These are phyloP conservation scores for Leccinum colubrinum DNA, from an alignment of 1,284 basidiomycete genomes.

Conservation along the genomic window DNA sequence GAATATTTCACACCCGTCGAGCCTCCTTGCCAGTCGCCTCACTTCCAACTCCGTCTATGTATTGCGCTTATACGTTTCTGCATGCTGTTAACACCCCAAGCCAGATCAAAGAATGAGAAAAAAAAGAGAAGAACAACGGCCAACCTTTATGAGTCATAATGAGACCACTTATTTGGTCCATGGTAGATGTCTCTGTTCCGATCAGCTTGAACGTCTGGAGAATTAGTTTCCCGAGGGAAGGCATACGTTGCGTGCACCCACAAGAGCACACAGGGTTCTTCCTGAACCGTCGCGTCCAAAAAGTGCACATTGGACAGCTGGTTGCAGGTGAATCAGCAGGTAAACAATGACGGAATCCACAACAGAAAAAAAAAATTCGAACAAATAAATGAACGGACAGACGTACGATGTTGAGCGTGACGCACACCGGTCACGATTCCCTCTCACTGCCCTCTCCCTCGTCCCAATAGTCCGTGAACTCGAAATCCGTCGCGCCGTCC, in stretches of 20 bases:
- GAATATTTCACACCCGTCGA: conserved; percentile 34
- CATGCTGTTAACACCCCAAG: conserved; percentile 43
- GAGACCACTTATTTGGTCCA: conserved; percentile 45
- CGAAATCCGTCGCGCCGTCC: conserved; percentile 62
- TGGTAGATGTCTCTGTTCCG: conserved; percentile 53
- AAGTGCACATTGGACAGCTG: conserved; percentile 58
- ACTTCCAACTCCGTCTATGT: conserved; percentile 39
- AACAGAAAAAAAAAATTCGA: neutral
- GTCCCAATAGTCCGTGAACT: conserved; percentile 81
- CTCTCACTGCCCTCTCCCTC: conserved; percentile 64
- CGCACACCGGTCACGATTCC: conserved; percentile 67
- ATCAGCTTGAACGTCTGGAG: conserved; percentile 63
- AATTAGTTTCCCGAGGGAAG: conserved; percentile 40
- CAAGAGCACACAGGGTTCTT: conserved; percentile 60
- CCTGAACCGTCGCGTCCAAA: conserved; percentile 64
- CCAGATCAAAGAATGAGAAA: conserved; percentile 1
- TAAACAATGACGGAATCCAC: neutral
- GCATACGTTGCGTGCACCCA: conserved; percentile 62
- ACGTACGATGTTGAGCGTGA: conserved; percentile 72
- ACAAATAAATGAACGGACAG: neutral
- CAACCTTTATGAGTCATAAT: conserved; percentile 42
- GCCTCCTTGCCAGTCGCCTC: conserved; percentile 45
- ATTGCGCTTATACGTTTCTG: conserved; percentile 43
- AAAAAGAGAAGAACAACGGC: neutral
- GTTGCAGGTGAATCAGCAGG: neutral